These are phyloP conservation scores for Mycena kentingensis DNA, from an alignment of 768 basidiomycete genomes.

Conservation along the genomic window DNA sequence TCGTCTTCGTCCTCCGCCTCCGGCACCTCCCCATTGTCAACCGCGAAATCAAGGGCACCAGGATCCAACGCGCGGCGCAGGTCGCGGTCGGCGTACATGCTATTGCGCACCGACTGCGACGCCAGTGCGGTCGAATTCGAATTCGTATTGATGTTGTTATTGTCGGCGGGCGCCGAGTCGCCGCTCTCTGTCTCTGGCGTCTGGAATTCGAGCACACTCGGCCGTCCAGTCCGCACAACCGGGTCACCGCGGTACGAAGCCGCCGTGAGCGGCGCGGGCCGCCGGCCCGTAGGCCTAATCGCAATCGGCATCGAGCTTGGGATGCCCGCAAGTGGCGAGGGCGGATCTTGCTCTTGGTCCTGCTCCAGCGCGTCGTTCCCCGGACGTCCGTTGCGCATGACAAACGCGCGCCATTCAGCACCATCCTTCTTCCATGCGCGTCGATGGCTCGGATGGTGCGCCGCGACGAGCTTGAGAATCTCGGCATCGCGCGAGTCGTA, in stretches of 20 bases:
- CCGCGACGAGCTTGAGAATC: constrained; percentile 65
- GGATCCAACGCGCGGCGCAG: constrained; percentile 65
- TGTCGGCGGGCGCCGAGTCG: too few species aligned
- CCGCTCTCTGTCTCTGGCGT: too few species aligned
- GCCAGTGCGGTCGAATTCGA: constrained; percentile 36
- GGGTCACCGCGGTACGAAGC: constrained; percentile 50
- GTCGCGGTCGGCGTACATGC: constrained; percentile 71
- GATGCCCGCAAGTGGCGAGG: constrained; percentile 29
- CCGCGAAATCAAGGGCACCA: constrained; percentile 63
- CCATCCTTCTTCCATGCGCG: constrained; percentile 68
- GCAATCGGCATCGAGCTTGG: constrained; percentile 65
- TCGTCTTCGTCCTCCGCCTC: constrained; percentile 50
- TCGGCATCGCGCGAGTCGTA: constrained; percentile 45
- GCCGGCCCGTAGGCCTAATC: constrained; percentile 44
- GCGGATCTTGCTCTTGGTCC: constrained; percentile 26
- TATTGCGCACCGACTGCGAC: constrained; percentile 56
- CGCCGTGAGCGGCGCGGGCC: constrained; percentile 45
- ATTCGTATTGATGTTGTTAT: too few species aligned
- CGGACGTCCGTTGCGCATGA: constrained; percentile 37
- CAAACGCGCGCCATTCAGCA: constrained; percentile 65
- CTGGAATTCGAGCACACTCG: too few species aligned
- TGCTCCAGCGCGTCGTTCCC: constrained; percentile 31
- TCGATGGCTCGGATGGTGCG: constrained; percentile 68
- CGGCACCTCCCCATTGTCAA: constrained; percentile 7
- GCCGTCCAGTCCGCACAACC: too few species aligned